A percentile compares a stretch with the other conserved stretches of the same genome.
phyloP scores from a whole-genome alignment of 805 yeast genomes.

The Brettanomyces nanus region DNA sequence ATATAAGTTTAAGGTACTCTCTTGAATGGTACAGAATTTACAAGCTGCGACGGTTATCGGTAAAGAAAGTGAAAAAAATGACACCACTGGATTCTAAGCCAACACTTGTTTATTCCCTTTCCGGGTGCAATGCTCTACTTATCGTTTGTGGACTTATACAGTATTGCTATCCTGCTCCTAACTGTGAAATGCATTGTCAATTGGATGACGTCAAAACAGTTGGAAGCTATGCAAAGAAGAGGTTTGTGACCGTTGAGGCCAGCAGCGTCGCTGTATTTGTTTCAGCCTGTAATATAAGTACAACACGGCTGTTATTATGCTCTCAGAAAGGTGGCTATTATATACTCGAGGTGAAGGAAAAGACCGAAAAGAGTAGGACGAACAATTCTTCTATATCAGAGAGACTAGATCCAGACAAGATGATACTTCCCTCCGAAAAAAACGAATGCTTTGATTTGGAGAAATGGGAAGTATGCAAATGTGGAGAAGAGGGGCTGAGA shows the following conservation, averaged over 20 bases:
- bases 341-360: neutral
- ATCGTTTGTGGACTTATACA: constrained; percentile 14
- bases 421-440: neutral
- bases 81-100: constrained; percentile 13
- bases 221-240: constrained; percentile 6
- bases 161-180: constrained; percentile 12
- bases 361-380: neutral
- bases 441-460: neutral
- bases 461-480: neutral
- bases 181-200: constrained; percentile 3
- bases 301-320: constrained; percentile 1
- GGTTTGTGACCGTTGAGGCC: neutral
- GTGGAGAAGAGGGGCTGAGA: neutral
- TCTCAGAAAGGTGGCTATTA: neutral
- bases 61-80: constrained; percentile 5
- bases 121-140: constrained; percentile 9
- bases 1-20: constrained; percentile 11
- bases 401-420: neutral
- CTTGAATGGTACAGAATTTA: constrained; percentile 11
- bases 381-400: neutral
- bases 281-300: constrained; percentile 1
- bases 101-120: constrained; percentile 10
- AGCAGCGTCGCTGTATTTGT: neutral
- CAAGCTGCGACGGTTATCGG: constrained; percentile 1
- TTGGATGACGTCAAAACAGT: constrained; percentile 1